A percentile compares a stretch with the other conserved stretches of the same genome.
Conservation (phyloP, 257 asterid species). For the Gentiana macrophylla region DNA sequence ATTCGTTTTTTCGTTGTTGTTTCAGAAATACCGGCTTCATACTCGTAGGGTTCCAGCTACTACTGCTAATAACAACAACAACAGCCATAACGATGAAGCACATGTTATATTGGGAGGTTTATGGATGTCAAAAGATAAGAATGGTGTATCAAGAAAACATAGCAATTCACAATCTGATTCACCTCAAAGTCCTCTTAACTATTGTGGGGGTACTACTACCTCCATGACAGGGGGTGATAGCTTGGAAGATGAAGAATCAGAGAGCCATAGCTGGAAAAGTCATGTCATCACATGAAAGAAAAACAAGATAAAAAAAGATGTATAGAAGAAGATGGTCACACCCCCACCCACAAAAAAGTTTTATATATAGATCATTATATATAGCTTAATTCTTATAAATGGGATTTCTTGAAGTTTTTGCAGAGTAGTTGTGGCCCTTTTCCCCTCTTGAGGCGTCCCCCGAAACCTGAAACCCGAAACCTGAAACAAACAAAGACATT, state of each 20-base stretch:
- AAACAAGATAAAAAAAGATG: conserved; percentile 12
- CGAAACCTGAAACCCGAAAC: too few species aligned
- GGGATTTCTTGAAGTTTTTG: conserved; percentile 40
- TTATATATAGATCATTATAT: conserved; percentile 17
- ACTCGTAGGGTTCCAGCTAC: conserved; percentile 30
- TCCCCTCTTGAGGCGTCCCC: too few species aligned
- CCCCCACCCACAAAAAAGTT: not conserved
- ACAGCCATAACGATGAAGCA: conserved; percentile 18
- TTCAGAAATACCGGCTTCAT: conserved; percentile 84
- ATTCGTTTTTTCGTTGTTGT: conserved; percentile 1
- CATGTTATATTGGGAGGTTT: conserved; percentile 24
- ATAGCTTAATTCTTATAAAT: conserved; percentile 18
- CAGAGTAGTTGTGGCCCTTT: conserved; percentile 29
- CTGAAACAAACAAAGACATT: too few species aligned
- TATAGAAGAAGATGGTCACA: conserved; percentile 21
- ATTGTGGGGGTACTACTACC: conserved; percentile 33
- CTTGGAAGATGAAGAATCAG: conserved; percentile 39
- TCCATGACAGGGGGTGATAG: conserved; percentile 35
- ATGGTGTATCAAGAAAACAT: conserved; percentile 27
- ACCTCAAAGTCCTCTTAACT: conserved; percentile 34
- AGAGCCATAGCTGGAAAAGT: conserved; percentile 33
- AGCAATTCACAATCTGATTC: conserved; percentile 39
- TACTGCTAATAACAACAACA: not conserved
- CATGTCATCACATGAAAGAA: conserved; percentile 12
- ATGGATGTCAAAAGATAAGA: conserved; percentile 25